These are phyloP conservation scores for Pascua guehoae DNA, from an alignment of 1,284 basidiomycete genomes.

Conservation along the genomic window DNA sequence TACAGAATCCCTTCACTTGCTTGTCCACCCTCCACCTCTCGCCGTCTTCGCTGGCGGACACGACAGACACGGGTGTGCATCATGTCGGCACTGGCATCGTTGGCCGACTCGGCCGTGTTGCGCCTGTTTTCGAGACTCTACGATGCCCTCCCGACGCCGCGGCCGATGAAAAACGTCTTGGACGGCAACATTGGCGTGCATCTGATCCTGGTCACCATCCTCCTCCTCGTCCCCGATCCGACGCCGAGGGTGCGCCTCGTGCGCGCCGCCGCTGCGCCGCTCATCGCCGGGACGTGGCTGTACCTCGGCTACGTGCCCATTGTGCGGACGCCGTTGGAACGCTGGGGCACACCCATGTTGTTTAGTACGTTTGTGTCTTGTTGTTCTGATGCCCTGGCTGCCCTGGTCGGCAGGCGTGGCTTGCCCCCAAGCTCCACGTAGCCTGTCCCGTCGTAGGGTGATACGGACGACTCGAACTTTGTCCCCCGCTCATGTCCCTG, in stretches of 20 bases:
- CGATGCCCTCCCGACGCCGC: no score
- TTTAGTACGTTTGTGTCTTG: background rate
- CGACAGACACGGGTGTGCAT: no score
- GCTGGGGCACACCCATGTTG: slow-evolving; percentile 27
- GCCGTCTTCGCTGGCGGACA: no score
- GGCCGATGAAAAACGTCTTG: no score
- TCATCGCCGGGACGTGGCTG: slow-evolving; percentile 15
- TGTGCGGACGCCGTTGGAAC: slow-evolving; percentile 18
- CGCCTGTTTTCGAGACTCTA: no score
- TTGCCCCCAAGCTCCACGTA: no score
- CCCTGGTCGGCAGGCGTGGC: no score
- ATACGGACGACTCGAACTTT: background rate
- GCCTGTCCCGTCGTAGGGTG: background rate
- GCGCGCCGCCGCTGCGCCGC: slow-evolving; percentile 24
- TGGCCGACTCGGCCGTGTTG: no score
- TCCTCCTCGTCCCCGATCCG: slow-evolving; percentile 21
- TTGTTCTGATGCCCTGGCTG: background rate
- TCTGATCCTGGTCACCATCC: slow-evolving; percentile 11
- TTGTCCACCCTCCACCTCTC: no score
- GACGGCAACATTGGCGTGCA: slow-evolving; percentile 1
- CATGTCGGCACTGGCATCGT: no score
- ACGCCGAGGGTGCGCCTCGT: slow-evolving; percentile 27
- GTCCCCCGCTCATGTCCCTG: background rate
- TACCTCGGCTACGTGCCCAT: slow-evolving; percentile 18
- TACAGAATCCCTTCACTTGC: no score